phyloP scores from a whole-genome alignment of 2,329 filamentous ascomycete genomes.

The Juglanconis juglandina region DNA sequence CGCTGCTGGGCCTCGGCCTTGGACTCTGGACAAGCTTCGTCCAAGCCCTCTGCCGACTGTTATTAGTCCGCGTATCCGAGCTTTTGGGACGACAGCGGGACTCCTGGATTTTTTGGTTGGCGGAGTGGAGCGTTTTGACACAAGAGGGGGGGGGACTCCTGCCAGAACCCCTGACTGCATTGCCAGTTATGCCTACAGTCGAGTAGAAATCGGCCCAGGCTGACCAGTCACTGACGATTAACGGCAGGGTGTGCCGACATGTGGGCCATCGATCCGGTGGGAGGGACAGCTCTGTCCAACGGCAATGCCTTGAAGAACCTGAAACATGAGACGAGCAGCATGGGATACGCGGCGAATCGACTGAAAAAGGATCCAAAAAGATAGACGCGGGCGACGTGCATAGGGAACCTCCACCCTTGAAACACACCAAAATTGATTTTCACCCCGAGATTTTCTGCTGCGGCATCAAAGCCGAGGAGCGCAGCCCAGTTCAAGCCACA shows the following conservation, averaged over 20 bases:
- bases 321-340: conserved; percentile 2
- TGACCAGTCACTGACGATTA: background rate
- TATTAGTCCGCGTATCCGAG: background rate
- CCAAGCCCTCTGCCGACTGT: background rate
- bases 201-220: background rate
- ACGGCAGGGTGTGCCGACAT: background rate
- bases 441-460: background rate
- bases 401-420: conserved; percentile 3
- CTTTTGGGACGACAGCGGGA: background rate
- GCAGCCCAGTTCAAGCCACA: background rate
- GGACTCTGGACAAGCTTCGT: background rate
- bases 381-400: background rate
- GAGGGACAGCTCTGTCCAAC: background rate
- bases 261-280: background rate
- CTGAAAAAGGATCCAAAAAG: background rate
- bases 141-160: background rate
- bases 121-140: background rate
- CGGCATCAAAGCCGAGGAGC: background rate
- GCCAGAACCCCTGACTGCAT: background rate
- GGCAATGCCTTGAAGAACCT: background rate
- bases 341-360: background rate
- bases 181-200: background rate
- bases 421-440: background rate
- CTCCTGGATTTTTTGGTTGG: background rate
- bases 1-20: background rate